These are phyloP conservation scores for Bryoglossum gracile DNA, from an alignment of 495 filamentous ascomycete species.

Conservation along the genomic window DNA sequence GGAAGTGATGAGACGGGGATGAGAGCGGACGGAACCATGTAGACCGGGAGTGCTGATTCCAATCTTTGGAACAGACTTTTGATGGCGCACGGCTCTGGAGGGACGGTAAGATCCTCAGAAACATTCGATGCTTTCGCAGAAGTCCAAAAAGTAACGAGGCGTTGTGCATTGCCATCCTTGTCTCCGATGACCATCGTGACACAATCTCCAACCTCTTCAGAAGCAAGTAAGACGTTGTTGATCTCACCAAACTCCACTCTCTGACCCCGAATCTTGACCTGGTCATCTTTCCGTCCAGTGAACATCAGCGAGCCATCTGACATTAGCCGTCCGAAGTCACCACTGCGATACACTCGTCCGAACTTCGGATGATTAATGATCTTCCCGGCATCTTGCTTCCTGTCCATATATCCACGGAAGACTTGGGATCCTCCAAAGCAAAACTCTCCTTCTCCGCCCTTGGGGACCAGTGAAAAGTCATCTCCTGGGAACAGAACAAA, in stretches of 20 bases:
- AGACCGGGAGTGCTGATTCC: constrained; percentile 42
- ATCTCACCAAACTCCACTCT: constrained; percentile 77
- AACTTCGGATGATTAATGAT: constrained; percentile 58
- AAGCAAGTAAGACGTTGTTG: constrained; percentile 44
- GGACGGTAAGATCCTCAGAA: constrained; percentile 22
- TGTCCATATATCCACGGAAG: constrained; percentile 61
- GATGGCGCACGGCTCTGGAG: constrained; percentile 16
- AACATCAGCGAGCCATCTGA: constrained; percentile 64
- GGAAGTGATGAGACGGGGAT: constrained; percentile 60
- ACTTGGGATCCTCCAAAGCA: constrained; percentile 80
- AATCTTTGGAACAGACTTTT: constrained; percentile 37
- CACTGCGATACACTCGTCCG: constrained; percentile 64
- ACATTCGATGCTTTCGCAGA: constrained; percentile 25
- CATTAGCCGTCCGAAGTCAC: constrained; percentile 65
- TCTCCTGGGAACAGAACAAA: constrained; percentile 52
- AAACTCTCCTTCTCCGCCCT: constrained; percentile 69
- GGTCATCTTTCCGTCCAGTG: constrained; percentile 66
- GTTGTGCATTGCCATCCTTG: constrained; percentile 26
- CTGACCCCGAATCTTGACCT: constrained; percentile 77
- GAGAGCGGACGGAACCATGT: constrained; percentile 63
- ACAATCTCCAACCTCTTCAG: constrained; percentile 40
- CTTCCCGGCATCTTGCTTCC: constrained; percentile 45
- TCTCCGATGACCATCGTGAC: constrained; percentile 41
- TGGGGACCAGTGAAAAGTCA: constrained; percentile 42
- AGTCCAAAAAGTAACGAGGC: constrained; percentile 55